Percentiles rank a stretch among this genome's conserved stretches.
These are phyloP conservation scores for Fraxinus latifolia DNA, from an alignment of 305 asterid genomes.

Conservation along the genomic window DNA sequence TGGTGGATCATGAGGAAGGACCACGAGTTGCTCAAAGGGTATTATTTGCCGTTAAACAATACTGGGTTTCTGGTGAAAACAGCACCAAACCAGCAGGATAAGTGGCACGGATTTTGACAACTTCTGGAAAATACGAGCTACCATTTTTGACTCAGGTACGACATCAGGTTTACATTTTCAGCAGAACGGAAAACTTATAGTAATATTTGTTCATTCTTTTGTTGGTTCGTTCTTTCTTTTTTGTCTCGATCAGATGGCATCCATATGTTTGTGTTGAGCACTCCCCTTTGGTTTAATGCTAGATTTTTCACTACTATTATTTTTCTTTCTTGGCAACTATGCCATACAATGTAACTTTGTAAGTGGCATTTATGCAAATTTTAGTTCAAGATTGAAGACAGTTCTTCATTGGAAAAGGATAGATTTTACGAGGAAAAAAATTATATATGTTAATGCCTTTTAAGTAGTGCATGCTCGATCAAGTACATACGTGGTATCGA, in stretches of 20 bases:
- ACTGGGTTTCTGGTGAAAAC: conserved; percentile 36
- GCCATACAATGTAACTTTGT: background rate
- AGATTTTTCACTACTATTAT: too few species aligned
- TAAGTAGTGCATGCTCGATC: background rate
- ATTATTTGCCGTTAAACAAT: conserved; percentile 37
- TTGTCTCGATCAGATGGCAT: background rate
- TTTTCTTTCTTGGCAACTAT: background rate
- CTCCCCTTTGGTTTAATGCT: background rate
- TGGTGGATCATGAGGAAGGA: conserved; percentile 47
- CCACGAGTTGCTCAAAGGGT: conserved; percentile 42
- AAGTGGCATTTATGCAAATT: background rate
- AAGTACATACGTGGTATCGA: background rate
- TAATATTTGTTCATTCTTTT: background rate
- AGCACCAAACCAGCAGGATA: conserved; percentile 15
- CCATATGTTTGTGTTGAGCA: background rate
- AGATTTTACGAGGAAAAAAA: background rate
- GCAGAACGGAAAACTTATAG: background rate
- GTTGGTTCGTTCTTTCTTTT: background rate
- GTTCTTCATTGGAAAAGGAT: background rate
- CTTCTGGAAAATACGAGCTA: background rate
- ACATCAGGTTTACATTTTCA: background rate
- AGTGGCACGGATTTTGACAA: background rate
- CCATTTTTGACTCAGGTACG: conserved; percentile 1
- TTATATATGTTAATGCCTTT: background rate
- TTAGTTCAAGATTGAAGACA: background rate